phyloP scores from a whole-genome alignment of 73 alveolate genomes.

The Paramecium sonneborni region DNA sequence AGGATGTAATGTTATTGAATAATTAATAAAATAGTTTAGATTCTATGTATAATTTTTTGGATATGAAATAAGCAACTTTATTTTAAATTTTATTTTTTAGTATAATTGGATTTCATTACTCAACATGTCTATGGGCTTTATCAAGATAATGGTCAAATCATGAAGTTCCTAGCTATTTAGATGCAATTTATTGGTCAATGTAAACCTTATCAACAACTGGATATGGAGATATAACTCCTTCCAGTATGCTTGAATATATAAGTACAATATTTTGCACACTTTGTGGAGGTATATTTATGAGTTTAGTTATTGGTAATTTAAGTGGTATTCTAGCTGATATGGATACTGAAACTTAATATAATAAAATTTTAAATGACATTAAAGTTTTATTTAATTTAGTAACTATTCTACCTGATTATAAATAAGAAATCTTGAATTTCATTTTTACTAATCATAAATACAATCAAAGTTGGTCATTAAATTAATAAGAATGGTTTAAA shows the following conservation, averaged over 20 bases:
- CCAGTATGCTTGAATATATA: constrained; percentile 63
- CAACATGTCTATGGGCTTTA: constrained; percentile 19
- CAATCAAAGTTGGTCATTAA: background rate
- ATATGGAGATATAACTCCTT: constrained; percentile 76
- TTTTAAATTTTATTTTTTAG: background rate
- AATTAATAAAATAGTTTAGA: background rate
- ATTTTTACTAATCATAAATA: background rate
- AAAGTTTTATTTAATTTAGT: background rate
- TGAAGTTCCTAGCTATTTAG: constrained; percentile 40
- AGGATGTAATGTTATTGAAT: background rate
- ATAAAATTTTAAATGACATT: background rate
- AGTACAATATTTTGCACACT: constrained; percentile 71
- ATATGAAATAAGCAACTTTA: background rate
- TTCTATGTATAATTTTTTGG: background rate
- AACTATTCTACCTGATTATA: background rate
- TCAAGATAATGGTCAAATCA: background rate
- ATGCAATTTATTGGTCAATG: constrained; percentile 74
- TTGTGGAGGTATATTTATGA: constrained; percentile 77
- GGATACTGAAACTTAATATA: background rate
- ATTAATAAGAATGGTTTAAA: background rate
- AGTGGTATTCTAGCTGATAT: background rate
- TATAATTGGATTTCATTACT: background rate
- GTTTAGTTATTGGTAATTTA: constrained; percentile 79
- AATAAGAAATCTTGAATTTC: background rate
- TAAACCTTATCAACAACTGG: constrained; percentile 83